A percentile compares a stretch with the other conserved stretches of the same genome.
Evolutionary conservation across 495 filamentous ascomycete genomes (phyloP).

Genomic region (Hypoxylon crocopeplum): DNA sequence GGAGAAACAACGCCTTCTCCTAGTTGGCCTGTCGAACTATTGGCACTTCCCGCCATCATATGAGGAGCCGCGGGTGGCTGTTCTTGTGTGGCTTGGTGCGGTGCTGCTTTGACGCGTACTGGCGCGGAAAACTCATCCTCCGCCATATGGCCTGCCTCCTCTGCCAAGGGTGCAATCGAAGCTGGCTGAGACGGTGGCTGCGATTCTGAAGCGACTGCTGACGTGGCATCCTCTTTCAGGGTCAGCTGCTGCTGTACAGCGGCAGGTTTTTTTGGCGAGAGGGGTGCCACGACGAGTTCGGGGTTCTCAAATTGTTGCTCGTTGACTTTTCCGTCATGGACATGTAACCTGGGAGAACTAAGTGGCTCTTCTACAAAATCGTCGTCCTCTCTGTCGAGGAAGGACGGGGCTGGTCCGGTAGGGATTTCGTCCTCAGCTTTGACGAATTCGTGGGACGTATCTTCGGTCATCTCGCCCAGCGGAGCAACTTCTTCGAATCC

Average conservation of each 20-base stretch:
- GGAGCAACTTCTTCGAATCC: conserved; percentile 91
- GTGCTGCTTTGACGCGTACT: background rate
- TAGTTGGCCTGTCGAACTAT: background rate
- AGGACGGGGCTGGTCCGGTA: conserved; percentile 43
- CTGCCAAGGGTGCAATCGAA: background rate
- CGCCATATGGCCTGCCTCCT: background rate
- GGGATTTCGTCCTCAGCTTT: conserved; percentile 56
- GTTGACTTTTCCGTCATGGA: conserved; percentile 46
- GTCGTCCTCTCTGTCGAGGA: conserved; percentile 64
- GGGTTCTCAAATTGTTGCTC: conserved; percentile 50
- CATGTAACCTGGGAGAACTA: conserved; percentile 61
- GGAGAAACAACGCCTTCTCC: background rate
- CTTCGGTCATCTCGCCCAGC: conserved; percentile 70
- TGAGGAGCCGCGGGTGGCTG: background rate
- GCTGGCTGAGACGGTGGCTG: background rate
- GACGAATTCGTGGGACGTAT: conserved; percentile 57
- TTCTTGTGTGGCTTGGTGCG: background rate
- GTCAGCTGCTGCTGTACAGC: background rate
- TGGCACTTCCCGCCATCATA: background rate
- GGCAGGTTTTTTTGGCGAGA: conserved; percentile 56
- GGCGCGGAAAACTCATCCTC: background rate
- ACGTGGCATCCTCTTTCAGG: background rate
- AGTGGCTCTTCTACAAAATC: conserved; percentile 76
- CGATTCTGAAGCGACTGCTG: background rate
- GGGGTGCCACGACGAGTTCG: conserved; percentile 55